Base-by-base conservation (phyloP, 169 alveolate genomes). In the Eimeria necatrix region DNA sequence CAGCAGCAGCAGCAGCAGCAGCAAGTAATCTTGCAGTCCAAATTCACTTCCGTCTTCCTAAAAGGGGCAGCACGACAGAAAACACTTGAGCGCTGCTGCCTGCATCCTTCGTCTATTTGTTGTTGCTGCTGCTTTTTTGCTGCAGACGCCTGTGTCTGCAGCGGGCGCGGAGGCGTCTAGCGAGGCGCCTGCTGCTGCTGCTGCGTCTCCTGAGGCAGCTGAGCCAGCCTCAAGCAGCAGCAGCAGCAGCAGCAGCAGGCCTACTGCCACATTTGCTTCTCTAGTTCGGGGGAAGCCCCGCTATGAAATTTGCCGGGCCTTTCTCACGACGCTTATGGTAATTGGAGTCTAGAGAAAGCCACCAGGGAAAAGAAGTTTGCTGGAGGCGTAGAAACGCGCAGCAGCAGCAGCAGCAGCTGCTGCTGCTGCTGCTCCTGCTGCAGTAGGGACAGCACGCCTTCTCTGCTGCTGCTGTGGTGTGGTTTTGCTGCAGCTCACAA, bases 1-100 rank as follows among this genome's bases (percentile, higher is more conserved):
- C 85, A 74, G 85, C 85, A 74, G 85, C 85, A 74, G 85, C 59
- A 32, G 59, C 85, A 74, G 85, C 61, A 74, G 85, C 85, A 48
- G 59, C 61, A 74, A n/a, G 41, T 32, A 32, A 32, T 32, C 41
- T 32, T 32, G 41, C 41, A 32, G 3, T 32, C 51, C 78, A 68
- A 68, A 48, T 68, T 68, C 78, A n/a, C 16, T 68, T 9, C 0
- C 4, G 6, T 18, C 49, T 22, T 68, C 49, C 78, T 18, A 9
- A 0, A 22, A 18, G 26, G 78, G 16, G 20, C 78, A 22, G 48
- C 48, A 5, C 9, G 74, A 26, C 46, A 18, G 74, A 26, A 64
- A 26, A 2, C 41, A 26, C 74, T n/a, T 24, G 78, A 4, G 7
- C 26, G 78, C 78, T 68, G 78, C 78, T 68, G 78, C 78, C 10